Conservation (phyloP, 2,329 filamentous ascomycete species). For the Curvularia spicifera region DNA sequence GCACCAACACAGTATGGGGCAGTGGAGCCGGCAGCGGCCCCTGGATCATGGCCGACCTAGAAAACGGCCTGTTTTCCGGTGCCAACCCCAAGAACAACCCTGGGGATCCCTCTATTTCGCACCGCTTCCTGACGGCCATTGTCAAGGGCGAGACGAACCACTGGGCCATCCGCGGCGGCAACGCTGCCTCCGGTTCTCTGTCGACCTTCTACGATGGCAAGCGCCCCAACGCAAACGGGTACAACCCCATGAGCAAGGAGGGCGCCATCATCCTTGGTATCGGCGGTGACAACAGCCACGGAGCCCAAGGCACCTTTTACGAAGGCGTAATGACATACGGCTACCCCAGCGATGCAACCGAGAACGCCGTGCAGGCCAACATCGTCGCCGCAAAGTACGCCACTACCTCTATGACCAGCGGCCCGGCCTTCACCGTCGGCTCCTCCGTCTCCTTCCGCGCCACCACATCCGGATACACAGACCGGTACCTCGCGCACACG, state of each 20-base stretch:
- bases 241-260: constrained; percentile 69
- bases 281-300: constrained; percentile 68
- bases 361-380: constrained; percentile 65
- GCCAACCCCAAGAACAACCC: constrained; percentile 55
- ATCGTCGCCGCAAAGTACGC: constrained; percentile 66
- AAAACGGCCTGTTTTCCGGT: constrained; percentile 71
- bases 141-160: constrained; percentile 63
- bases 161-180: constrained; percentile 66
- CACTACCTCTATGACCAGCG: constrained; percentile 56
- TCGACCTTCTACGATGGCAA: constrained; percentile 66
- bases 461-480: constrained; percentile 62
- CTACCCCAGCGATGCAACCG: constrained; percentile 66
- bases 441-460: constrained; percentile 61
- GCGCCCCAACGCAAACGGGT: constrained; percentile 60
- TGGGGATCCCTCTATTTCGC: constrained; percentile 59
- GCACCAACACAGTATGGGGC: constrained; percentile 62
- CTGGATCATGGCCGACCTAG: constrained; percentile 73
- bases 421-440: constrained; percentile 57
- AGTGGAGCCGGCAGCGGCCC: constrained; percentile 64
- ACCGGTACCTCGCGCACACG: constrained; percentile 62
- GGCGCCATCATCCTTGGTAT: constrained; percentile 73
- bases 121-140: constrained; percentile 63
- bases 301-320: constrained; percentile 68
- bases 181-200: constrained; percentile 61
- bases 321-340: constrained; percentile 69